Conservation (phyloP, 164 flowering plant genomes). For the Sextonia rubra region DNA sequence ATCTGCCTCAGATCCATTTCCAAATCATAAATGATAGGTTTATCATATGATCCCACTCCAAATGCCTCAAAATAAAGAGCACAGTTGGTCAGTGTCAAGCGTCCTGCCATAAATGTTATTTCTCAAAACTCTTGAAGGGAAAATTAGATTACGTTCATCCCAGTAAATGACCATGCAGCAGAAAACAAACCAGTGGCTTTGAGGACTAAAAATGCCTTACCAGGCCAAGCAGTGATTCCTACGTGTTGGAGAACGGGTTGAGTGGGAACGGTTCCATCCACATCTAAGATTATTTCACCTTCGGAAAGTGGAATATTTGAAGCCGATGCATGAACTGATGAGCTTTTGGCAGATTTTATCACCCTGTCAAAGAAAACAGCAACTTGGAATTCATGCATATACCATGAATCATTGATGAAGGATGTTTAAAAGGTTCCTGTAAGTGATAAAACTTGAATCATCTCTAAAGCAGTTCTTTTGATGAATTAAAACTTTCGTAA, state of each 20-base stretch:
- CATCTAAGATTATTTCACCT: conserved; percentile 67
- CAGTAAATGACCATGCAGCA: neutral
- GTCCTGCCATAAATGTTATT: conserved; percentile 41
- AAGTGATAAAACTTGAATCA: neutral
- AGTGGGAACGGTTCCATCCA: conserved; percentile 79
- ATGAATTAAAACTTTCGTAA: no score
- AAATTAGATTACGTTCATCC: neutral
- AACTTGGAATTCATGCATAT: neutral
- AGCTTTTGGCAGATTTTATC: conserved; percentile 44
- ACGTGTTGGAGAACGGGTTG: conserved; percentile 86
- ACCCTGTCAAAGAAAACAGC: conserved; percentile 39
- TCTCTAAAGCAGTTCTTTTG: no score
- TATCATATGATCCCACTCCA: conserved; percentile 78
- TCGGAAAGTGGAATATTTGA: conserved; percentile 56
- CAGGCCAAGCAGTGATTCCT: conserved; percentile 93
- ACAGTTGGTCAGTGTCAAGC: conserved; percentile 68
- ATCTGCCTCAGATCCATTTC: conserved; percentile 69
- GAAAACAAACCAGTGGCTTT: neutral
- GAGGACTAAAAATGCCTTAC: conserved; percentile 32
- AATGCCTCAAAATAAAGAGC: conserved; percentile 83
- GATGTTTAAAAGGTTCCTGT: neutral
- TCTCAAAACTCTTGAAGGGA: neutral
- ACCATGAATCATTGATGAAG: neutral
- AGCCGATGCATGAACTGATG: conserved; percentile 26
- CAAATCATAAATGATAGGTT: conserved; percentile 76